These are phyloP conservation scores for Lasiodiplodia gonubiensis DNA, from an alignment of 2,329 filamentous ascomycete species.

Conservation along the genomic window DNA sequence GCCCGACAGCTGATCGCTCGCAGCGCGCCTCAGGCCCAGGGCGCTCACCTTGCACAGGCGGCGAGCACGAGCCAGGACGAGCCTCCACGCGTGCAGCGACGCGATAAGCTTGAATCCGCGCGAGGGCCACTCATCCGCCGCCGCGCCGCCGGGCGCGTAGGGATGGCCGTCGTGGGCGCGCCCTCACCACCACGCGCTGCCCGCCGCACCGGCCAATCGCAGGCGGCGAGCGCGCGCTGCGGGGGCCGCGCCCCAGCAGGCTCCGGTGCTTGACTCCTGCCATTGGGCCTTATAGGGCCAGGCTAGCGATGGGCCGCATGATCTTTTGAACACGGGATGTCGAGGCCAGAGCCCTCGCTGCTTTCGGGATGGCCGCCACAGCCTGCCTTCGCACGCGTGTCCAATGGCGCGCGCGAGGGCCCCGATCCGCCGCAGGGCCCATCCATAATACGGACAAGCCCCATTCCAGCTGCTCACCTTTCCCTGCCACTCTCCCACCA, in stretches of 20 bases:
- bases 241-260: constrained; percentile 6
- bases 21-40: constrained; percentile 12
- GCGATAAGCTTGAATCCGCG: constrained; percentile 26
- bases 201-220: constrained; percentile 19
- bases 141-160: constrained; percentile 19
- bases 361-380: constrained; percentile 26
- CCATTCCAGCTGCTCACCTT: constrained; percentile 27
- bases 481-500: constrained; percentile 26
- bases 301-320: constrained; percentile 43
- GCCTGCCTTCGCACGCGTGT: constrained; percentile 24
- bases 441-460: constrained; percentile 30
- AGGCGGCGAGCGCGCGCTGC: constrained; percentile 3
- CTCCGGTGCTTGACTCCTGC: constrained; percentile 14
- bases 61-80: constrained; percentile 23
- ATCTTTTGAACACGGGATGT: constrained; percentile 47
- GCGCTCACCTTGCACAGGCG: constrained; percentile 8
- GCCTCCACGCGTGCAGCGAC: constrained; percentile 23
- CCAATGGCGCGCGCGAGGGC: constrained; percentile 23
- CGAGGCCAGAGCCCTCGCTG: constrained; percentile 29
- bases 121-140: constrained; percentile 15
- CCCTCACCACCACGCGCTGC: constrained; percentile 21
- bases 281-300: constrained; percentile 32
- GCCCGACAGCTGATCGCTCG: constrained; percentile 21
- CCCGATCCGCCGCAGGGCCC: constrained; percentile 27
- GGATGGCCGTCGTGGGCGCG: constrained; percentile 16